A percentile compares a stretch with the other conserved stretches of the same genome.
phyloP scores from a whole-genome alignment of 1,284 basidiomycete genomes.

The Trichosporon sp. region DNA sequence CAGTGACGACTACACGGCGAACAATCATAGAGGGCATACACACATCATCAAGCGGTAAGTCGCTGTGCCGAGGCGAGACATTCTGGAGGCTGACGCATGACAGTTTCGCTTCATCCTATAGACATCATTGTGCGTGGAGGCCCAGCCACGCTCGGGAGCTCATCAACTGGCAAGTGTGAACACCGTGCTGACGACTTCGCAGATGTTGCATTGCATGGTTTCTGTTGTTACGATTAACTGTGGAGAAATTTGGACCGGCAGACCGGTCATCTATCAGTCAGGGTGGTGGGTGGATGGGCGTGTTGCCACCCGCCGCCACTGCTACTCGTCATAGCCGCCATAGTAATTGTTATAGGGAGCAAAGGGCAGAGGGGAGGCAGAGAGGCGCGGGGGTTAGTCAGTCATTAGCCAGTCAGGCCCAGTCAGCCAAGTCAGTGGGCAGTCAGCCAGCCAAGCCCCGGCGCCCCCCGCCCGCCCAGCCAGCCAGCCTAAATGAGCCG shows the following conservation, averaged over 20 bases:
- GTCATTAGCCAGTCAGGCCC: no score
- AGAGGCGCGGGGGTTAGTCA: no score
- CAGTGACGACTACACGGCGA: neutral
- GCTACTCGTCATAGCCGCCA: neutral
- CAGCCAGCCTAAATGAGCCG: neutral
- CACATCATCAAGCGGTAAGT: constrained; percentile 13
- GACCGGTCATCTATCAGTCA: no score
- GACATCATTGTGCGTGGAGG: constrained; percentile 20
- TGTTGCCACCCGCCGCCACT: neutral
- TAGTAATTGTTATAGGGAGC: neutral
- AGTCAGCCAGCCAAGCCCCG: neutral
- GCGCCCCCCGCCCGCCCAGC: no score
- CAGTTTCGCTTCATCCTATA: constrained; percentile 10
- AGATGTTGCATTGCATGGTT: constrained; percentile 23
- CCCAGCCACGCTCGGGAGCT: neutral
- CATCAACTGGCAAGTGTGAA: neutral
- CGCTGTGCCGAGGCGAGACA: neutral
- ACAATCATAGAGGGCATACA: neutral
- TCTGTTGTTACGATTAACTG: neutral
- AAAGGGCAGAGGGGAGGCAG: no score
- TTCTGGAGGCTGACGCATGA: constrained; percentile 4
- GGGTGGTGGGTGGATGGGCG: neutral
- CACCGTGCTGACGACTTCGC: constrained; percentile 10
- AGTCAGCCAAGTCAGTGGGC: no score
- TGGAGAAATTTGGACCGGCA: neutral